Conservation (phyloP, 2,329 filamentous ascomycete species). For the Myriosclerotinia scirpicola region DNA sequence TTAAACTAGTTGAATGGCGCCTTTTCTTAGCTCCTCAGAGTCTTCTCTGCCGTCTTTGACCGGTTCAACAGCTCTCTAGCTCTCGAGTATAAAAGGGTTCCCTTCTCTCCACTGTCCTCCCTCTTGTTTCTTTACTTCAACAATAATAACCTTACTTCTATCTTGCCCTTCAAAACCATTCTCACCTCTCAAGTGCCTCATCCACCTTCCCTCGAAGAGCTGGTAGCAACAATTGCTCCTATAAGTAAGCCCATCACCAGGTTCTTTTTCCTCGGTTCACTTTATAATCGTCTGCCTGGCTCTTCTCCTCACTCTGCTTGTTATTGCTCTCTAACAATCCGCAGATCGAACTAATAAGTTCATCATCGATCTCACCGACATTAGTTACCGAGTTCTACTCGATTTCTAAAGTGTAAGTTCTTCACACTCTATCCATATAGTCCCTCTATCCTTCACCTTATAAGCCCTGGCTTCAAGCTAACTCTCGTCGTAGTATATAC, state of each 20-base stretch:
- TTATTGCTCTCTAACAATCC: not conserved
- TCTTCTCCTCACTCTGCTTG: too few relatives aligned
- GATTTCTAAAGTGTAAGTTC: not conserved
- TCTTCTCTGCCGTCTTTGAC: not conserved
- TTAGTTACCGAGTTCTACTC: not conserved
- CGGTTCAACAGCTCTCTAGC: not conserved
- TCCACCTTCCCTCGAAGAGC: too few relatives aligned
- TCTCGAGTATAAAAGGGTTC: not conserved
- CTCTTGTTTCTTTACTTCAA: not conserved
- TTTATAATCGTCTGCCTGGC: not conserved
- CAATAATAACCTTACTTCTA: not conserved
- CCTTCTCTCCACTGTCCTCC: not conserved
- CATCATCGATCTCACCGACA: not conserved
- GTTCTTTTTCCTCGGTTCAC: not conserved
- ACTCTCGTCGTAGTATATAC: not conserved
- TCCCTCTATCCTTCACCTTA: too few relatives aligned
- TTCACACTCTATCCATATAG: too few relatives aligned
- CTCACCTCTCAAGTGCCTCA: not conserved
- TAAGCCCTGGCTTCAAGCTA: not conserved
- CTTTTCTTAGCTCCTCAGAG: not conserved
- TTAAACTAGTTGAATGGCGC: not conserved
- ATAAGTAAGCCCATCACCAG: not conserved
- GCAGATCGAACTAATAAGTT: too few relatives aligned
- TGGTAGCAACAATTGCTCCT: not conserved
- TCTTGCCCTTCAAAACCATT: too few relatives aligned